Base-by-base conservation (phyloP, 805 yeast genomes). In the Torulaspora franciscae region DNA sequence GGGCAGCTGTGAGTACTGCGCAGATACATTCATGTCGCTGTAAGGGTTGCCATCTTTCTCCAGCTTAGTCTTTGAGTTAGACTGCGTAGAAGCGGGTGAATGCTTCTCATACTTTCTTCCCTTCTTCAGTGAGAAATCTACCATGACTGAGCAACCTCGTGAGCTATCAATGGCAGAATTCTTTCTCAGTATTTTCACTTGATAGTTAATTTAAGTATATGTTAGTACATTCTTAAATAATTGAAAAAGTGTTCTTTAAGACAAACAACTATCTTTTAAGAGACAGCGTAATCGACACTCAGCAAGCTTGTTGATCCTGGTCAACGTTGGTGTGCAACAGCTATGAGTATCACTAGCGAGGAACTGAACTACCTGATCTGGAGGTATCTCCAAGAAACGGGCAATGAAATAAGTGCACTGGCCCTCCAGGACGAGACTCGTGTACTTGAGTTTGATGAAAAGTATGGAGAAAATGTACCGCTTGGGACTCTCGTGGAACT, bases 321-420 rank as follows among this genome's bases (percentile, higher is more conserved):
- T 37, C 19, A 29, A 25, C 32, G 28, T 19, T 28, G 34, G 22
- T 19, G 19, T 25, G 15, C 28, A 7, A 4, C 7, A 29, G 19
- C 8, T 10, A 87, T 88, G 96, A 83, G 95, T 22, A 68, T 91
- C 39, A 77, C 93, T 4, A 83, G 93, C 45, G 80, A 76, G 46
- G 95, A 89, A 65, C 76, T 91, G 43, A 93, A 91, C 70, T 91
- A 91, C 61, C 74, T 93, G 55, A 78, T 91, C 43, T 93, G 96
- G 96, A 70, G 97, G 49, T 93, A 91, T 59, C 73, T 89, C 30
- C 95, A 88, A 59, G 98, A 93, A 62, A 71, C 82, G 5, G 95
- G 95, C 2, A 72, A 62, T 32, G 90, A 85, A 41, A 72, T 86
- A 15, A 73, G 93, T 1, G 89, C 95, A 0, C 79, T 75, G 57